phyloP scores from a whole-genome alignment of 306 rosid species.

The Trifolium dubium region DNA sequence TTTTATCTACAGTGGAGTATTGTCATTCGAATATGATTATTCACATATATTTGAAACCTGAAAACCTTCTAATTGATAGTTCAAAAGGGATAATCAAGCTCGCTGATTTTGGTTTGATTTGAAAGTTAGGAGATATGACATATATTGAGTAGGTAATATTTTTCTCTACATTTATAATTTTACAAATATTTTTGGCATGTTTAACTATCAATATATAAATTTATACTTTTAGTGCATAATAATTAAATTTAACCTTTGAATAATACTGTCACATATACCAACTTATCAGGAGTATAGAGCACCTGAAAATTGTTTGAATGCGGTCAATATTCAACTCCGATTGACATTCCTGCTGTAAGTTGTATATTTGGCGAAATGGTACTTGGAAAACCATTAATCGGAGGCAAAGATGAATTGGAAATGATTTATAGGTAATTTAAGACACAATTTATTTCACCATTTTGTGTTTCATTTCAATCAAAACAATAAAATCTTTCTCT shows the following conservation, averaged over 20 bases:
- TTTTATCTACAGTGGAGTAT: constrained; percentile 25
- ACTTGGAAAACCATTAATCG: not conserved
- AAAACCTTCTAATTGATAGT: constrained; percentile 21
- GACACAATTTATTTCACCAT: not conserved
- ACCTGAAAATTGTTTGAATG: constrained; percentile 30
- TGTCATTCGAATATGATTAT: constrained; percentile 30
- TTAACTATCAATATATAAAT: not conserved
- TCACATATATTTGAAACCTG: constrained; percentile 38
- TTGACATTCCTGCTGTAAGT: constrained; percentile 42
- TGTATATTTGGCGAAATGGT: constrained; percentile 47
- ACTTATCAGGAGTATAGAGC: constrained; percentile 27
- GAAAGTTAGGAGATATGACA: constrained; percentile 6
- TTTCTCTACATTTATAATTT: not conserved
- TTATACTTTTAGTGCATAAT: not conserved
- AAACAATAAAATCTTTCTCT: constrained; percentile 2
- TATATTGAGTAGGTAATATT: not conserved
- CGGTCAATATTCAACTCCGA: not conserved
- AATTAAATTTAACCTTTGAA: no score
- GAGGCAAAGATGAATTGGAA: not conserved
- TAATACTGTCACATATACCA: constrained; percentile 14
- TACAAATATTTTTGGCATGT: no score
- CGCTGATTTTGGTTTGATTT: constrained; percentile 27
- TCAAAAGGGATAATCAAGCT: constrained; percentile 13
- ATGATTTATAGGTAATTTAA: constrained; percentile 29
- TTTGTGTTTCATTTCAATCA: not conserved